Base-by-base conservation (phyloP, 768 basidiomycete genomes). In the Tephrocybe sp. region DNA sequence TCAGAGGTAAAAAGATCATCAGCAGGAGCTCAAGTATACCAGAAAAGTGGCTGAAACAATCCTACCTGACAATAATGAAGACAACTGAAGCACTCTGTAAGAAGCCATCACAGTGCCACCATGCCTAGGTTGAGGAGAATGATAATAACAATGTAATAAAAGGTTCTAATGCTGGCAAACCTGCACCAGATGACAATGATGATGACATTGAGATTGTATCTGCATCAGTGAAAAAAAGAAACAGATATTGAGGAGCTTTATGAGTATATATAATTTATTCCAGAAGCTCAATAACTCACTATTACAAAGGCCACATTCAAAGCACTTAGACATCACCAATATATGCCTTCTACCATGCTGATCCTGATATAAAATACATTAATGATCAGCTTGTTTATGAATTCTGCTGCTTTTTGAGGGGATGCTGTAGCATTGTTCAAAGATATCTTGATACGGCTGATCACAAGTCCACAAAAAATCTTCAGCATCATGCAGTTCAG, bases 401-500 rank as follows among this genome's bases (percentile, higher is more conserved):
- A 13, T 72, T 72, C 55, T 23, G 49, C 13, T 72, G 69, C 38
- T 22, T 42, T 12, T 54, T 56, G 19, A 36, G 20, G 10, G 19
- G 43, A 3, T 69, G 66, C 43, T 61, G 22, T 19, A 40, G 45
- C 11, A 40, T 12, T 6, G 51, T 66, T 0, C n/a, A n/a, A n/a
- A n/a, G n/a, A n/a, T n/a, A n/a, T n/a, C n/a, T n/a, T n/a, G n/a
- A n/a, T n/a, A n/a, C n/a, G n/a, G n/a, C n/a, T n/a, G n/a, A n/a
- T n/a, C n/a, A n/a, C n/a, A n/a, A n/a, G n/a, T n/a, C n/a, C n/a
- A n/a, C n/a, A n/a, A n/a, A n/a, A n/a, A n/a, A n/a, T n/a, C n/a
- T n/a, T n/a, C n/a, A n/a, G n/a, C 60, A 59, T 44, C 65, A 74
- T 52, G 68, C 53, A 0, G 50, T 52, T n/a, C 20, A 19, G 2